Conservation (phyloP, 306 rosid genomes). For the Castanospermum australe region DNA sequence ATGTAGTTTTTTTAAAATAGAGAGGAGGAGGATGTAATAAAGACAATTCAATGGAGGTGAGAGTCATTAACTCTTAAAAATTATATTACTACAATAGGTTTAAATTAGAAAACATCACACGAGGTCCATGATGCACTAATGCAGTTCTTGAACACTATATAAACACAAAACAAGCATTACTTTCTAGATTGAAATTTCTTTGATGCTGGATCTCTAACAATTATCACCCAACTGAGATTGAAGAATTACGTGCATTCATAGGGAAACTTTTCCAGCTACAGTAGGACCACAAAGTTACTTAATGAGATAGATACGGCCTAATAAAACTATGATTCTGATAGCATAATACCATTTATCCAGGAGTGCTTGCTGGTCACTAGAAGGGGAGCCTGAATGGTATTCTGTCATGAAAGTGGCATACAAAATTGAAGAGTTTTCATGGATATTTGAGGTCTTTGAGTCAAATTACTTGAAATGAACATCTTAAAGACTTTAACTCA, state of each 20-base stretch:
- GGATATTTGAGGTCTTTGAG: background rate
- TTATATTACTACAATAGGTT: background rate
- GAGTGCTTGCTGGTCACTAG: background rate
- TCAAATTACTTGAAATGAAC: background rate
- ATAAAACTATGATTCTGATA: background rate
- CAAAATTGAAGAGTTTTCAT: background rate
- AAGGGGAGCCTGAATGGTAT: background rate
- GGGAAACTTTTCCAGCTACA: background rate
- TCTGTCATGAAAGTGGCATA: background rate
- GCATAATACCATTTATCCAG: background rate
- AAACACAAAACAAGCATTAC: background rate
- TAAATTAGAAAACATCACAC: background rate
- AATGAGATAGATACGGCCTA: background rate
- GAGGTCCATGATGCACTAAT: background rate
- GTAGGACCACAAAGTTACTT: background rate
- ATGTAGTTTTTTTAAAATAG: no score
- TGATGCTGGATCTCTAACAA: background rate
- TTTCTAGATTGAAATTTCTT: background rate
- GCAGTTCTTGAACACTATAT: background rate
- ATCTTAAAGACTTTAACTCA: slow-evolving; percentile 8
- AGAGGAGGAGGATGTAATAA: no score
- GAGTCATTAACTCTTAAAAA: no score
- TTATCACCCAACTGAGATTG: slow-evolving; percentile 4
- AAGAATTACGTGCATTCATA: background rate
- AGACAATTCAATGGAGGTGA: no score